Percentiles rank a stretch among this genome's conserved stretches.
phyloP scores from a whole-genome alignment of 805 yeast genomes.

The Nakazawaea holstii region DNA sequence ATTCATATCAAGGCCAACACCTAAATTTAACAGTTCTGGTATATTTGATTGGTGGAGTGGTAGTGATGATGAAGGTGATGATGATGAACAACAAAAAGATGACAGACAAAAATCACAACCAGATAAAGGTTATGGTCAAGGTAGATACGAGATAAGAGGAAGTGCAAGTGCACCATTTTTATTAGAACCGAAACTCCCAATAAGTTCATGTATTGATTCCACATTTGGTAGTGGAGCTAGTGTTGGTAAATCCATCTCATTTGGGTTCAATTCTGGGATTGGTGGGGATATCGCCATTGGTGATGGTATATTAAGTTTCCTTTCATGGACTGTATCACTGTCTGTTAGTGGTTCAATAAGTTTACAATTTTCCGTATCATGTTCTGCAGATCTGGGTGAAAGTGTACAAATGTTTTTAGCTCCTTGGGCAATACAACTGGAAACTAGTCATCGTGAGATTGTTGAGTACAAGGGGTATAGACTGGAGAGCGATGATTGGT shows the following conservation, averaged over 20 bases:
- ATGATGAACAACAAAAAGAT: not conserved
- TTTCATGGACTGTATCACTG: not conserved
- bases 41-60: not conserved
- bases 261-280: conserved; percentile 2
- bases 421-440: conserved; percentile 3
- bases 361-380: not conserved
- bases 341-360: not conserved
- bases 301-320: not conserved
- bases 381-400: conserved; percentile 9
- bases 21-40: not conserved
- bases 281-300: not conserved
- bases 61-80: not conserved
- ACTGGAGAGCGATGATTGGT: conserved; percentile 3
- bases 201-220: conserved; percentile 7
- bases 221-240: conserved; percentile 8
- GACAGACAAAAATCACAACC: not conserved
- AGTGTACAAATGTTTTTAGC: conserved; percentile 10
- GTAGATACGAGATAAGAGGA: conserved; percentile 6
- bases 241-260: conserved; percentile 1
- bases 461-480: not conserved
- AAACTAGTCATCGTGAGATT: not conserved
- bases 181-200: conserved; percentile 2
- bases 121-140: not conserved
- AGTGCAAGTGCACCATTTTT: not conserved
- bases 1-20: not conserved